Evolutionary conservation across 2,329 filamentous ascomycete genomes (phyloP).

Genomic region (Fusarium sp.): DNA sequence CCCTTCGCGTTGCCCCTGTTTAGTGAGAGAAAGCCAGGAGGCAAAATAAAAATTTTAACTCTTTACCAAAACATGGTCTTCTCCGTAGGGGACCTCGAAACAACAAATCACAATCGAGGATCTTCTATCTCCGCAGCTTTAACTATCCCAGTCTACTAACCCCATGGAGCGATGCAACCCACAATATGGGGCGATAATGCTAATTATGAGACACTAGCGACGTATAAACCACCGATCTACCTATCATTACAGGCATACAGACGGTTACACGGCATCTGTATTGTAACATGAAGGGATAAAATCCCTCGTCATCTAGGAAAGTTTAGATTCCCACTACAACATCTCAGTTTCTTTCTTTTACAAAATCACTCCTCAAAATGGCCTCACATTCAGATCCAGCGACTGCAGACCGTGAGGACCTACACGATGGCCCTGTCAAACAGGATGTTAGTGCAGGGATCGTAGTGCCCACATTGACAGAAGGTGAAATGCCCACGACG

Average conservation of each 20-base stretch:
- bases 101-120: not conserved
- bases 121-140: not conserved
- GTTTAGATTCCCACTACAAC: not conserved
- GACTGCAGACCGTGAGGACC: not conserved
- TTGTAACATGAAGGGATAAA: conserved; percentile 1
- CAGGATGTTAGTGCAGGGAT: conserved; percentile 22
- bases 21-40: not conserved
- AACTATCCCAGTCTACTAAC: conserved; percentile 4
- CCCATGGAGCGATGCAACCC: conserved; percentile 5
- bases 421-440: conserved; percentile 4
- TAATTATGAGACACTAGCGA: conserved; percentile 14
- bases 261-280: conserved; percentile 31
- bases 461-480: conserved; percentile 21
- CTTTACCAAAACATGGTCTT: not conserved
- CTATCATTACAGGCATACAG: conserved; percentile 5
- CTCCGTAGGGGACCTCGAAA: not conserved
- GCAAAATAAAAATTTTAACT: not conserved
- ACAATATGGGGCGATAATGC: conserved; percentile 17
- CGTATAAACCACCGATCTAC: conserved; percentile 5
- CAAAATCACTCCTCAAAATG: not conserved
- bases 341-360: not conserved
- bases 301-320: conserved; percentile 13
- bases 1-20: too few relatives aligned
- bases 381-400: conserved; percentile 4
- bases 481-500: conserved; percentile 31